A percentile compares a stretch with the other conserved stretches of the same genome.
Evolutionary conservation across 1,284 basidiomycete genomes (phyloP).

Genomic region (Trichosporon ovoides): DNA sequence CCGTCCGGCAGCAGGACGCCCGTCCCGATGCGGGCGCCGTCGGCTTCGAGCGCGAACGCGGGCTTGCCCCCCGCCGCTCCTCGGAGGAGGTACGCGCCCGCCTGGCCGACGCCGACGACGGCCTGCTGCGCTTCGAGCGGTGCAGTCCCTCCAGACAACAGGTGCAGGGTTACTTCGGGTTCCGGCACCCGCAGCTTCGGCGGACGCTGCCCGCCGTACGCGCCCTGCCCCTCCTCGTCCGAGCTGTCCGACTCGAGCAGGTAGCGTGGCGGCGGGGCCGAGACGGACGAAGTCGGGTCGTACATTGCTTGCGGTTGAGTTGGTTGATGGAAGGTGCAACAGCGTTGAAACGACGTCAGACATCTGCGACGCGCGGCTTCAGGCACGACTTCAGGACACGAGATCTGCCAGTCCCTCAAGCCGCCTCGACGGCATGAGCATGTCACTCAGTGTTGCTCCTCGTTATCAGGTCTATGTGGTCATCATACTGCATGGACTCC

Average conservation of each 20-base stretch:
- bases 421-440: too few species aligned
- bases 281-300: slow-evolving; percentile 35
- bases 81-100: slow-evolving; percentile 29
- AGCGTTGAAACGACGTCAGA: background rate
- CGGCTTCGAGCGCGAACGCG: slow-evolving; percentile 17
- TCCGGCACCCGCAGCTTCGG: background rate
- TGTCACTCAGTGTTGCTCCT: too few species aligned
- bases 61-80: slow-evolving; percentile 10
- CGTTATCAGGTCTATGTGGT: too few species aligned
- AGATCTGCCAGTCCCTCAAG: too few species aligned
- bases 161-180: background rate
- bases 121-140: slow-evolving; percentile 8
- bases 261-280: slow-evolving; percentile 42
- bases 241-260: slow-evolving; percentile 45
- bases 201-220: slow-evolving; percentile 16
- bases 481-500: too few species aligned
- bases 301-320: slow-evolving; percentile 23
- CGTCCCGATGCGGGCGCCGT: slow-evolving; percentile 11
- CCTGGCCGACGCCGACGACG: slow-evolving; percentile 34
- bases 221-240: slow-evolving; percentile 45
- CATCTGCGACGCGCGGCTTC: background rate
- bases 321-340: background rate
- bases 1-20: slow-evolving; percentile 14
- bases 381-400: background rate
- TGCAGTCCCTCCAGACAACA: background rate